phyloP scores from a whole-genome alignment of 1,284 basidiomycete genomes.

The Mycosarcoma maydis region DNA sequence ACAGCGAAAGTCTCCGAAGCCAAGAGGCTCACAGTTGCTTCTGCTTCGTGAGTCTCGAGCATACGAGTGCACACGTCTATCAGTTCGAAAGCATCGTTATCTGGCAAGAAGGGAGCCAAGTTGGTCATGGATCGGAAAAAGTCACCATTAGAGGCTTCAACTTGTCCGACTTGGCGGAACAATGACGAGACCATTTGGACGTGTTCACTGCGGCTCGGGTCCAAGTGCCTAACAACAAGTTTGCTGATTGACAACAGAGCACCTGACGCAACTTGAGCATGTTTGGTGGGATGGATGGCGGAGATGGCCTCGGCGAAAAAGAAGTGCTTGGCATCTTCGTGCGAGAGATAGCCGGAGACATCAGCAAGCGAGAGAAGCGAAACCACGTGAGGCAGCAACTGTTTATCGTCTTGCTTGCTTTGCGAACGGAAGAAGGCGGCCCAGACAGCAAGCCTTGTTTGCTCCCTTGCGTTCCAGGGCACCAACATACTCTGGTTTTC shows the following conservation, averaged over 20 bases:
- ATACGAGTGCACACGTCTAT: constrained; percentile 1
- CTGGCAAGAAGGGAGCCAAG: constrained; percentile 19
- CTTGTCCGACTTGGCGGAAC: background rate
- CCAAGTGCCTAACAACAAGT: constrained; percentile 15
- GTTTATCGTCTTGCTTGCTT: background rate
- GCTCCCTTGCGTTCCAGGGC: constrained; percentile 10
- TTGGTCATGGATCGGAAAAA: constrained; percentile 9
- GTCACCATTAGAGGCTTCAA: background rate
- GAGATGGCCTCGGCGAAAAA: constrained; percentile 18
- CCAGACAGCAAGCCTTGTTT: constrained; percentile 22
- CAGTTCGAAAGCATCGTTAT: constrained; percentile 1
- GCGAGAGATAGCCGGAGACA: constrained; percentile 5
- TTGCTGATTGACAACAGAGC: constrained; percentile 13
- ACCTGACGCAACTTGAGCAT: background rate
- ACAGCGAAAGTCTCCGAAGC: constrained; percentile 11
- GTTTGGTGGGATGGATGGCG: background rate
- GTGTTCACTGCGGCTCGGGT: constrained; percentile 18
- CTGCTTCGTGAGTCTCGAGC: background rate
- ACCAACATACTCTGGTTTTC: background rate
- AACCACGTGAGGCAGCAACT: background rate
- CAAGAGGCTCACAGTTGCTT: background rate
- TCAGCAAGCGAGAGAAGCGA: constrained; percentile 22
- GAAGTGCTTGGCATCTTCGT: constrained; percentile 14
- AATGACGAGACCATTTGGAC: constrained; percentile 8
- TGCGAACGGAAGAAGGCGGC: constrained; percentile 15